These are phyloP conservation scores for Saitozyma sp. DNA, from an alignment of 768 basidiomycete genomes.

Conservation along the genomic window DNA sequence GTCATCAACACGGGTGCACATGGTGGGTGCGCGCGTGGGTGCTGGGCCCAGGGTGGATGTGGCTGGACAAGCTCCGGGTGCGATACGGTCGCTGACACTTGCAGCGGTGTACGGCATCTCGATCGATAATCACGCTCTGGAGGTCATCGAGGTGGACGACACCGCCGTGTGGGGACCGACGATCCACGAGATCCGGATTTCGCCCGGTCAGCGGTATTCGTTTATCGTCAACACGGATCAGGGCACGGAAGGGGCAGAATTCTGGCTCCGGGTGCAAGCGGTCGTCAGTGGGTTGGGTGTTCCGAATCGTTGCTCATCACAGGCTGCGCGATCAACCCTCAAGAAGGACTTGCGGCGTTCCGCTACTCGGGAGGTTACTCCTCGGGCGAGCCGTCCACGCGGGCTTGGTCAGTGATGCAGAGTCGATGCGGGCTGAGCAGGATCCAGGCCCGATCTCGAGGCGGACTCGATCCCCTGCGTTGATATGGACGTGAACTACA, in stretches of 20 bases:
- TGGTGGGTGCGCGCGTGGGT: no score
- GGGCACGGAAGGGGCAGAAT: conserved; percentile 25
- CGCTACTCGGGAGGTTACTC: no score
- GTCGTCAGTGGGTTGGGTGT: conserved; percentile 9
- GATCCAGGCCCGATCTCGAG: conserved; percentile 25
- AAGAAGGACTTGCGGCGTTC: no score
- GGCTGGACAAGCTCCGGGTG: no score
- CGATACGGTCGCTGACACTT: neutral
- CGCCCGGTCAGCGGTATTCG: conserved; percentile 31
- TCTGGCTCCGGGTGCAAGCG: conserved; percentile 15
- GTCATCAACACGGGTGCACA: conserved; percentile 26
- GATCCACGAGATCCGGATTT: conserved; percentile 28
- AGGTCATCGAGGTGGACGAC: conserved; percentile 35
- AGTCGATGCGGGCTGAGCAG: neutral
- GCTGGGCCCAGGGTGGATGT: no score
- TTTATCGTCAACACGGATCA: conserved; percentile 29
- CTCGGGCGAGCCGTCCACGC: conserved; percentile 5
- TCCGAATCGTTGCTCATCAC: no score
- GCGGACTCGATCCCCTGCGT: conserved; percentile 13
- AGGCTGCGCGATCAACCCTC: no score
- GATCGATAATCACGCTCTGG: conserved; percentile 22
- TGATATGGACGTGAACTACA: conserved; percentile 21
- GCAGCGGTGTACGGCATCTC: conserved; percentile 18
- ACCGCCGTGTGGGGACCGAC: conserved; percentile 14
- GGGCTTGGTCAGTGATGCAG: conserved; percentile 23